Percentiles rank a stretch among this genome's conserved stretches.
These are phyloP conservation scores for Ceriops decandra DNA, from an alignment of 345 rosid genomes.

Conservation along the genomic window DNA sequence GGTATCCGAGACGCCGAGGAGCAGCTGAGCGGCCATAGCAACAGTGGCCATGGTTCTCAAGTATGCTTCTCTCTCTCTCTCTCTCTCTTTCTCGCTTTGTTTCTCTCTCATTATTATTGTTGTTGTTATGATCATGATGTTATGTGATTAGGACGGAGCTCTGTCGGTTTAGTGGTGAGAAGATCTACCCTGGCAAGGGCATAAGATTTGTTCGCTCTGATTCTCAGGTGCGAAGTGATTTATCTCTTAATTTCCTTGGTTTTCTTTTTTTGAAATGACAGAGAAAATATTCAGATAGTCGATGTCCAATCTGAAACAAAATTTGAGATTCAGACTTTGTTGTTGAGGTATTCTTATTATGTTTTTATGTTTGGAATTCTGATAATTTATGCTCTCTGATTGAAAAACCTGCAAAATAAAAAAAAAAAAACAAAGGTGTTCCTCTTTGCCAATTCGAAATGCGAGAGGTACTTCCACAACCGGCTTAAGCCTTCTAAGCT, in stretches of 20 bases:
- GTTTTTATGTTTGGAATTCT: too few relatives aligned
- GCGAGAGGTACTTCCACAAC: conserved; percentile 93
- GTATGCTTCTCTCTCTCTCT: conserved; percentile 7
- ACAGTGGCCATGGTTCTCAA: conserved; percentile 20
- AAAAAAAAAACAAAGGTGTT: conserved; percentile 47
- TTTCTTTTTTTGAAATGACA: background rate
- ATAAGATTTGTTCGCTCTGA: conserved; percentile 67
- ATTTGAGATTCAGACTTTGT: too few relatives aligned
- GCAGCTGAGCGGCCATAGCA: conserved; percentile 12
- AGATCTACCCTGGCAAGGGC: conserved; percentile 71
- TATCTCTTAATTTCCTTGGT: background rate
- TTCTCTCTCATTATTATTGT: background rate
- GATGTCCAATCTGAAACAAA: too few relatives aligned
- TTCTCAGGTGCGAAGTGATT: conserved; percentile 47
- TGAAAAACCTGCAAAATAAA: too few relatives aligned
- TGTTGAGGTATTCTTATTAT: too few relatives aligned
- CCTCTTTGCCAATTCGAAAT: conserved; percentile 82
- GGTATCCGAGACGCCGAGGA: conserved; percentile 11
- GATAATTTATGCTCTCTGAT: background rate
- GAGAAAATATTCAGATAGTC: too few relatives aligned
- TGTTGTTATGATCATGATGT: background rate
- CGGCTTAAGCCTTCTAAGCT: conserved; percentile 91
- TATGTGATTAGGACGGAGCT: conserved; percentile 47
- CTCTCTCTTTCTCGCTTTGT: background rate
- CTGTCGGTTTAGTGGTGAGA: conserved; percentile 70